Conservation (phyloP, 495 filamentous ascomycete species). For the Aspergillus cristatus region DNA sequence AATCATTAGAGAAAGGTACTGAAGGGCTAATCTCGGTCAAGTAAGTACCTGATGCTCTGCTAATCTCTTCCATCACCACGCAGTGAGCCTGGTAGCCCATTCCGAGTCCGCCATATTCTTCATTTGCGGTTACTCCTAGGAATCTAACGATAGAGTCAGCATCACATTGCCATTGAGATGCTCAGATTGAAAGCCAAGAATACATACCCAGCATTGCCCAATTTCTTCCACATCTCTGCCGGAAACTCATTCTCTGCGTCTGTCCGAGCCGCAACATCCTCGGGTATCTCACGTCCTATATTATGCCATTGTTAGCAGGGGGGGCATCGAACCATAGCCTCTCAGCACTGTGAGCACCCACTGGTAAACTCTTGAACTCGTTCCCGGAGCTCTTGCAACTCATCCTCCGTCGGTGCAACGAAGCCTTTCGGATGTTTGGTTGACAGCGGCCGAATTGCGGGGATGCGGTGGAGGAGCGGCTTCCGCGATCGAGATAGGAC, state of each 20-base stretch:
- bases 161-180: constrained; percentile 9
- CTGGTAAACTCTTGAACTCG: constrained; percentile 87
- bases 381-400: constrained; percentile 78
- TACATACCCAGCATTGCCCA: constrained; percentile 68
- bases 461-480: constrained; percentile 19
- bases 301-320: constrained; percentile 1
- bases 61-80: constrained; percentile 87
- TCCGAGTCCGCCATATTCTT: constrained; percentile 81
- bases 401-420: constrained; percentile 59
- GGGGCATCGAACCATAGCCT: background rate
- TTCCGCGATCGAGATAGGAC: constrained; percentile 13
- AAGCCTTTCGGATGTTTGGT: constrained; percentile 87
- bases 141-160: constrained; percentile 38
- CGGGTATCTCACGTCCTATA: constrained; percentile 55
- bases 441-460: constrained; percentile 31
- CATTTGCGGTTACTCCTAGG: constrained; percentile 88
- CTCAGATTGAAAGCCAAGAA: background rate
- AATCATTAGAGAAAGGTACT: constrained; percentile 22
- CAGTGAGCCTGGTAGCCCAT: constrained; percentile 98
- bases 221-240: constrained; percentile 81
- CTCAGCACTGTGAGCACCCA: constrained; percentile 8
- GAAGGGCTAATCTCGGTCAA: background rate
- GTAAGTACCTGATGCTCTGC: constrained; percentile 49
- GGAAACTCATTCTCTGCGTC: constrained; percentile 88
- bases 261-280: constrained; percentile 69